Conservation (phyloP, 2,329 filamentous ascomycete genomes). For the Cryphonectria carpinicola region DNA sequence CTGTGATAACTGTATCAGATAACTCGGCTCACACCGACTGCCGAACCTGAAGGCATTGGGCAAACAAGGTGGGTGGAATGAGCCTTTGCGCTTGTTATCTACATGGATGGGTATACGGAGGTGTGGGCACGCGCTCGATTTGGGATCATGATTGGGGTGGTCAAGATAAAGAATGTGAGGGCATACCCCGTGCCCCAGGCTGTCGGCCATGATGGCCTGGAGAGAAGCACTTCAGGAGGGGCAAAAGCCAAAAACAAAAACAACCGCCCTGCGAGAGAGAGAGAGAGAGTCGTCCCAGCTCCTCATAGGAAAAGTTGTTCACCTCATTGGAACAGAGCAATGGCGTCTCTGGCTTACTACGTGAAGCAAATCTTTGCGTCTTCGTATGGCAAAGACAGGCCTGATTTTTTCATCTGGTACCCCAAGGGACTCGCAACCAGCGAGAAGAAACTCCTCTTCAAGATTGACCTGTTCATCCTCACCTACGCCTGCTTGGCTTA, state of each 20-base stretch:
- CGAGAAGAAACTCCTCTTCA: conserved; percentile 38
- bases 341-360: conserved; percentile 29
- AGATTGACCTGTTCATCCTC: conserved; percentile 39
- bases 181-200: background rate
- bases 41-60: background rate
- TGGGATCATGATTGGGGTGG: background rate
- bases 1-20: conserved; percentile 13
- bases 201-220: background rate
- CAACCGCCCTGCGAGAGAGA: background rate
- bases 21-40: background rate
- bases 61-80: background rate
- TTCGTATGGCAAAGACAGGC: conserved; percentile 34
- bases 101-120: background rate
- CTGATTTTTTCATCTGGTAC: conserved; percentile 37
- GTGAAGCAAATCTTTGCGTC: conserved; percentile 36
- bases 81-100: background rate
- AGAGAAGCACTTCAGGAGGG: background rate
- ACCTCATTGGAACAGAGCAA: background rate
- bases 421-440: conserved; percentile 30
- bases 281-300: background rate
- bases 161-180: background rate
- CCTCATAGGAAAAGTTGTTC: background rate
- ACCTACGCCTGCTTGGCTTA: conserved; percentile 36
- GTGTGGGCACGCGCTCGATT: background rate
- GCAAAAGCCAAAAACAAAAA: background rate